These are phyloP conservation scores for Coccomyxa sp. DNA, from an alignment of 139 green algal species.

Conservation along the genomic window DNA sequence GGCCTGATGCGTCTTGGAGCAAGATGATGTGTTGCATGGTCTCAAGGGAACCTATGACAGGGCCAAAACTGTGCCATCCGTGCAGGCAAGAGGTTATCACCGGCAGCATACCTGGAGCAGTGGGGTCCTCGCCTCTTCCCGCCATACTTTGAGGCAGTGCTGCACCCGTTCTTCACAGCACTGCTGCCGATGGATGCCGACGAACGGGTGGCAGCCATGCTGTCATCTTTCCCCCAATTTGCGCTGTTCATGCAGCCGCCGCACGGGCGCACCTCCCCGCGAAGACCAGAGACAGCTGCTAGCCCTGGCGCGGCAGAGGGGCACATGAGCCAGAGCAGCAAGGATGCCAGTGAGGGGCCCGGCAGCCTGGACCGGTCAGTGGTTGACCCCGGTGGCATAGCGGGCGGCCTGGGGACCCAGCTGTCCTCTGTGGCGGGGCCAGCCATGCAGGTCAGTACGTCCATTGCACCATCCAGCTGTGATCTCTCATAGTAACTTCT, in stretches of 20 bases:
- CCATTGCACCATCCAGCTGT: not conserved
- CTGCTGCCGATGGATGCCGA: slow-evolving; percentile 67
- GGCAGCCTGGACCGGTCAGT: not conserved
- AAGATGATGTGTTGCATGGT: not conserved
- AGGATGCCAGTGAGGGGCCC: not conserved
- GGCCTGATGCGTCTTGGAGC: not conserved
- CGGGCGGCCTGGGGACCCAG: not conserved
- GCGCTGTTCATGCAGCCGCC: slow-evolving; percentile 11
- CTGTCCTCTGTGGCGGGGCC: not conserved
- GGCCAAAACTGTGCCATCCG: not conserved
- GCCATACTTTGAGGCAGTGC: slow-evolving; percentile 50
- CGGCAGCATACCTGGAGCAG: slow-evolving; percentile 62
- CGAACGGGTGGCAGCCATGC: slow-evolving; percentile 35
- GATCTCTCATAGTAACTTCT: too few species aligned
- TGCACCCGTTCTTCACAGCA: slow-evolving; percentile 64
- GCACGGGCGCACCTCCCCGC: too few species aligned
- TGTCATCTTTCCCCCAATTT: slow-evolving; percentile 13
- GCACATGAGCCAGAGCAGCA: too few species aligned
- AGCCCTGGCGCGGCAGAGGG: not conserved
- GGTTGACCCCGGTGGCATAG: not conserved
- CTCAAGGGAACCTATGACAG: not conserved
- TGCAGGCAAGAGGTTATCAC: slow-evolving; percentile 49
- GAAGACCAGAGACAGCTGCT: not conserved
- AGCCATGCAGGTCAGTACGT: not conserved
- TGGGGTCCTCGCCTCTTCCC: slow-evolving; percentile 63